Evolutionary conservation across 1,284 basidiomycete species (phyloP), one percentile per base, ranked within the genome.

Genomic region (Ceratobasidium sp.): DNA sequence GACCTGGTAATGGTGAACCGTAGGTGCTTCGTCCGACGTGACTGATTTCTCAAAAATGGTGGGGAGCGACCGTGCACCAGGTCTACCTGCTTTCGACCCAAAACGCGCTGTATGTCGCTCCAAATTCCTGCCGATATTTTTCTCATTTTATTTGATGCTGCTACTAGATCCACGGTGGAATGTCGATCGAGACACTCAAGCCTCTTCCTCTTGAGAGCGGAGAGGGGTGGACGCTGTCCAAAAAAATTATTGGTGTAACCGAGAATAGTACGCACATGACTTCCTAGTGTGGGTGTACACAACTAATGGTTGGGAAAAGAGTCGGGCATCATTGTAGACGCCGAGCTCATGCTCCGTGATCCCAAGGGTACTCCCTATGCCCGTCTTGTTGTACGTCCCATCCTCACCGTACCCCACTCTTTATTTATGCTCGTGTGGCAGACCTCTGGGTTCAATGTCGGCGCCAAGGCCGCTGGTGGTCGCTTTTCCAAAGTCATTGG

Each of bases 381-480:
- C 19, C 90, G 88, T 37, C 90, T 94, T 82, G 92, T 90, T 79
- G 92, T 93, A 79, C 78, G 87, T 84, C 40, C 61, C 51, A 43
- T 51, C 22, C 52, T 37, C 34, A 34, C 52, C 62, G 67, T 57
- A 40, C 9, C 40, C 32, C 7, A 56, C 34, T 22, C 54, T 37
- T 61, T 22, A 17, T 46, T 76, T 32, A 79, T 29, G 3, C 17
- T 17, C 13, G 52, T 56, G 0, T 62, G 34, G 2, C 80, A 94
- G 92, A 88, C 88, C 76, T 90, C 91, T 15, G 86, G 89, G 0
- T 94, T 94, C 86, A 90, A 92, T 82, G 85, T 94, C 67, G 92
- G 93, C 25, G 91, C 90, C 29, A 93, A 93, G 82, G 90, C 88
- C 44, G 91, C 89, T 0, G 91, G 91, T 8, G 54, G 87, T 46